Percentiles rank a stretch among this genome's conserved stretches.
Conservation (phyloP, 2,329 filamentous ascomycete genomes). For the Lachnellula cervina region DNA sequence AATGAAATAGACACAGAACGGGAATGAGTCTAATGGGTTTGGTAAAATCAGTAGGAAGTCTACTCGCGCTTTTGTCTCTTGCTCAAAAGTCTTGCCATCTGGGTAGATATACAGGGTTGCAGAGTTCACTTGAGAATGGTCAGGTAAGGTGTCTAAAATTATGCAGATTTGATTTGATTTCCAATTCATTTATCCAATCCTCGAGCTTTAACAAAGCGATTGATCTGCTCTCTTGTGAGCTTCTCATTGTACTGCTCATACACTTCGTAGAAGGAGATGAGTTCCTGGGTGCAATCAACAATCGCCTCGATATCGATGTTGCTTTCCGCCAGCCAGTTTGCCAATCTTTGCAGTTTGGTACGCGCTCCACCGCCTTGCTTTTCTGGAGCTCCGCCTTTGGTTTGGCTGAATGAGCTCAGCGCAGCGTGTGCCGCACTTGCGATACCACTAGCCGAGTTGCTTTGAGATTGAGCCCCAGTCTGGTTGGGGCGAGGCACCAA, state of each 20-base stretch:
- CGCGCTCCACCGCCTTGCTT: conserved; percentile 18
- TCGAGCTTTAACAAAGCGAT: conserved; percentile 34
- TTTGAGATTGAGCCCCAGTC: conserved; percentile 40
- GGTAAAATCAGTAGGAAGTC: too few species aligned
- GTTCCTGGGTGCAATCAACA: conserved; percentile 66
- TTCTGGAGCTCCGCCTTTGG: conserved; percentile 19
- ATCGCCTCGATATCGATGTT: conserved; percentile 64
- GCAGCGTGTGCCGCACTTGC: conserved; percentile 31
- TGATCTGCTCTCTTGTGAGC: conserved; percentile 33
- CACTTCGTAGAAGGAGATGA: conserved; percentile 65
- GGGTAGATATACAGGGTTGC: background rate
- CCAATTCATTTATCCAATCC: conserved; percentile 30
- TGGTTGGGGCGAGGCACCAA: conserved; percentile 60
- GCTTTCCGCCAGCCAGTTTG: conserved; percentile 66
- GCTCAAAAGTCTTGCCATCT: too few species aligned
- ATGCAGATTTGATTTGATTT: background rate
- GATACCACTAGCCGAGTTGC: conserved; percentile 31
- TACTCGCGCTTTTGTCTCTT: too few species aligned
- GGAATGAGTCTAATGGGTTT: too few species aligned
- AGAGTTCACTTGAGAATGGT: background rate
- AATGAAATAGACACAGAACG: too few species aligned
- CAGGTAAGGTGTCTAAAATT: background rate
- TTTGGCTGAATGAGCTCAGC: conserved; percentile 26
- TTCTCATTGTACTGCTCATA: conserved; percentile 36
- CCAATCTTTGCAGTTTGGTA: conserved; percentile 45